Percentiles rank a stretch among this genome's conserved stretches.
These are phyloP conservation scores for Triticum urartu DNA, from an alignment of 176 grass and related monocot genomes.

Conservation along the genomic window DNA sequence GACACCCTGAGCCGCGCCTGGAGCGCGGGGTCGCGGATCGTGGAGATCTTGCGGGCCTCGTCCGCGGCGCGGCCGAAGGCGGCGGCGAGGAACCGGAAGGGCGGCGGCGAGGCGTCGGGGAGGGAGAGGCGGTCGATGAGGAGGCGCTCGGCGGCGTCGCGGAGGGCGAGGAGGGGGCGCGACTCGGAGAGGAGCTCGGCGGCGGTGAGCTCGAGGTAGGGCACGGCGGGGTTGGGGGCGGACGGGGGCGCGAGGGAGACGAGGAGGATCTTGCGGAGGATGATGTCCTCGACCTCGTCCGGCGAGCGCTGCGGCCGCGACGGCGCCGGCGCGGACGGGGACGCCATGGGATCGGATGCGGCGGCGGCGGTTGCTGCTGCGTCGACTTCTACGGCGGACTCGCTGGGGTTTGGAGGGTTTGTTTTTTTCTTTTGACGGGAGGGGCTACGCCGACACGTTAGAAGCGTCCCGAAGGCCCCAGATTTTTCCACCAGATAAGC, in stretches of 20 bases:
- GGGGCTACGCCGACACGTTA: no score
- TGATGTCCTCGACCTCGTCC: conserved; percentile 91
- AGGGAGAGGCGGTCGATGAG: conserved; percentile 89
- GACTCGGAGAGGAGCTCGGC: conserved; percentile 96
- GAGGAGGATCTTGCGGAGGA: conserved; percentile 98
- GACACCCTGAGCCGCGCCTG: conserved; percentile 49
- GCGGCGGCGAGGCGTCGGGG: conserved; percentile 36
- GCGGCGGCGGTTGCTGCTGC: background rate
- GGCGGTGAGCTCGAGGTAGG: conserved; percentile 86
- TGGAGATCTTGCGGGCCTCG: conserved; percentile 77
- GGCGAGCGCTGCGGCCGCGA: conserved; percentile 74
- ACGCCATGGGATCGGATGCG: conserved; percentile 28
- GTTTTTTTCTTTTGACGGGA: no score
- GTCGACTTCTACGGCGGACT: no score
- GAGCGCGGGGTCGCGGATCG: conserved; percentile 63
- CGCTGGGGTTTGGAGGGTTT: no score
- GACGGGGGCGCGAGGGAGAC: conserved; percentile 58
- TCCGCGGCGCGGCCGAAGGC: conserved; percentile 75
- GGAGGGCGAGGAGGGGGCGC: conserved; percentile 57
- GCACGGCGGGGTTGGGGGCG: conserved; percentile 43
- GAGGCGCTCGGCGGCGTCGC: conserved; percentile 63
- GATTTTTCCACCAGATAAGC: no score
- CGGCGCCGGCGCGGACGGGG: conserved; percentile 35
- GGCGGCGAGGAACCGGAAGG: conserved; percentile 62
- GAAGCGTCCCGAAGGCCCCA: no score